Percentiles rank a stretch among this genome's conserved stretches.
These are phyloP conservation scores for Entomortierella chlamydospora DNA, from an alignment of 192 early-diverging fungal genomes.

Conservation along the genomic window DNA sequence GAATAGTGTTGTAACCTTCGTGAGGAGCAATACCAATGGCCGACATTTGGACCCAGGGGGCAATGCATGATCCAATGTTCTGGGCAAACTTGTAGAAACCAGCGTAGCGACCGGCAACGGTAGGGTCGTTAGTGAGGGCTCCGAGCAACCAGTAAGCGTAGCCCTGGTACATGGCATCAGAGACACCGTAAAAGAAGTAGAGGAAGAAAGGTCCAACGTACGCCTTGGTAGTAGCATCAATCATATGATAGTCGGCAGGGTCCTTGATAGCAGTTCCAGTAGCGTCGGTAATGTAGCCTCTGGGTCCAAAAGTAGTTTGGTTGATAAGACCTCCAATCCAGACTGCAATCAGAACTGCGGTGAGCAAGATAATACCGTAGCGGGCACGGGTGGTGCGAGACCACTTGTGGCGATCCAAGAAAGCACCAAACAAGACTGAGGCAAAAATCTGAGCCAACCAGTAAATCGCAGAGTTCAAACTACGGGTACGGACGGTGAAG, in stretches of 20 bases:
- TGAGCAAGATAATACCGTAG: conserved; percentile 62
- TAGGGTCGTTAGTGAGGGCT: conserved; percentile 83
- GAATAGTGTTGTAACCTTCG: conserved; percentile 5
- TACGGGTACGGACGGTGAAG: conserved; percentile 73
- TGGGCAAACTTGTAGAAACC: conserved; percentile 61
- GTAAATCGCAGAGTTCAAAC: conserved; percentile 78
- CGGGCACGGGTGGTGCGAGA: conserved; percentile 73
- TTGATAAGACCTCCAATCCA: conserved; percentile 69
- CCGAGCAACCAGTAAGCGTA: conserved; percentile 88
- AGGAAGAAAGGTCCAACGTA: conserved; percentile 72
- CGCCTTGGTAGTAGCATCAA: conserved; percentile 22
- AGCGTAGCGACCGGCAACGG: conserved; percentile 74
- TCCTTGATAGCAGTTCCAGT: conserved; percentile 19
- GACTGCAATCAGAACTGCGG: conserved; percentile 60
- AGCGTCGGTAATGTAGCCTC: not conserved
- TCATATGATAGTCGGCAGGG: conserved; percentile 12
- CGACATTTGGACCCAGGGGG: conserved; percentile 42
- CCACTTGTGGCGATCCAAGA: conserved; percentile 69
- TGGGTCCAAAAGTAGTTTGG: conserved; percentile 63
- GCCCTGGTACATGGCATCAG: conserved; percentile 87
- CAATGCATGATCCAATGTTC: conserved; percentile 48
- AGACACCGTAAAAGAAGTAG: conserved; percentile 79
- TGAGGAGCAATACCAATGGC: conserved; percentile 33
- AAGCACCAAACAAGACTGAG: conserved; percentile 65
- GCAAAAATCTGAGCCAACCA: conserved; percentile 85